These are phyloP conservation scores for Phytophthora pseudosyringae DNA, from an alignment of 352 stramenopile species.

Conservation along the genomic window DNA sequence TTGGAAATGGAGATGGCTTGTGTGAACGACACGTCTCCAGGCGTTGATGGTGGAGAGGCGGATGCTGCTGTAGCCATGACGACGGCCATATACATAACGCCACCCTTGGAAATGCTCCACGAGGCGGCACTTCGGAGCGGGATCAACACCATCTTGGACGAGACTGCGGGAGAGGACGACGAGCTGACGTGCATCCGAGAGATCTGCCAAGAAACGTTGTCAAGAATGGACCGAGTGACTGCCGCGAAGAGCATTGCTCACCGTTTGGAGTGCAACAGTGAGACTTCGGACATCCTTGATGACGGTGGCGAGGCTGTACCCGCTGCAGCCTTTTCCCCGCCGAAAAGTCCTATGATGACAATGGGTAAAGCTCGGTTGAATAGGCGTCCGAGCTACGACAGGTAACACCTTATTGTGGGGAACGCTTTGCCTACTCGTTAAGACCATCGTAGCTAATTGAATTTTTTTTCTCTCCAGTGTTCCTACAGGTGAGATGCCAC, in stretches of 20 bases:
- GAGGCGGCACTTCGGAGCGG: conserved; percentile 49
- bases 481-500: conserved; percentile 18
- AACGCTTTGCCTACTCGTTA: not conserved
- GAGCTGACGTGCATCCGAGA: conserved; percentile 64
- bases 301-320: conserved; percentile 3
- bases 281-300: not conserved
- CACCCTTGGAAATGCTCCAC: conserved; percentile 27
- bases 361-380: conserved; percentile 47
- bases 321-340: conserved; percentile 20
- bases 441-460: not conserved
- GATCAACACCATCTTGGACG: conserved; percentile 59
- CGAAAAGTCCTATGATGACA: conserved; percentile 57
- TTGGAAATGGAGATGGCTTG: conserved; percentile 32
- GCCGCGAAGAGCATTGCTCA: conserved; percentile 13
- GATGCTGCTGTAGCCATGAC: not conserved
- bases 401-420: conserved; percentile 11
- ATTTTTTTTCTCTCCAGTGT: conserved; percentile 4
- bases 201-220: conserved; percentile 66
- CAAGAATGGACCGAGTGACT: conserved; percentile 24
- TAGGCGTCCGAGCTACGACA: conserved; percentile 43
- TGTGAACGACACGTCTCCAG: not conserved
- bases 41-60: not conserved
- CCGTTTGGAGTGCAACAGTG: conserved; percentile 9
- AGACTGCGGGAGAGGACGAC: conserved; percentile 52
- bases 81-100: not conserved